Conservation (phyloP, 495 filamentous ascomycete genomes). For the Ramalina intermedia region DNA sequence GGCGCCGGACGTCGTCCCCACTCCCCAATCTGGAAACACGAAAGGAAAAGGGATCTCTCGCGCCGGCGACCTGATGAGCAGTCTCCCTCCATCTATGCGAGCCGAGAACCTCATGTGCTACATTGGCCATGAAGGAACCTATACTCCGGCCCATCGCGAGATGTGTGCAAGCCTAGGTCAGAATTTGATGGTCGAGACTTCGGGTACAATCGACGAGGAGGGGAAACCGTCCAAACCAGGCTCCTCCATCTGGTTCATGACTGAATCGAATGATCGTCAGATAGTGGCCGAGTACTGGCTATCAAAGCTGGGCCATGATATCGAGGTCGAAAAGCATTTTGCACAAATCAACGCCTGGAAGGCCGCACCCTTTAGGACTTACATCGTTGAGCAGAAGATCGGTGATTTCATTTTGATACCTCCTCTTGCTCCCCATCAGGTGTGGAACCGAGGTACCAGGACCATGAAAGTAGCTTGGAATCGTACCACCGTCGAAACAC, state of each 20-base stretch:
- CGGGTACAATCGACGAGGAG: conserved; percentile 39
- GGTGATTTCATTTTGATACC: conserved; percentile 93
- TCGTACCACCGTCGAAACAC: conserved; percentile 80
- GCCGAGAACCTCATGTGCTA: conserved; percentile 98
- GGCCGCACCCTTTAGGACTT: conserved; percentile 80
- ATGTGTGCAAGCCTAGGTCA: conserved; percentile 96
- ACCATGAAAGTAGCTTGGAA: conserved; percentile 99
- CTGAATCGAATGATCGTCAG: conserved; percentile 74
- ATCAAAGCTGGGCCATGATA: conserved; percentile 80
- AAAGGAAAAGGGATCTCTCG: conserved; percentile 38
- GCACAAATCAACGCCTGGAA: conserved; percentile 88
- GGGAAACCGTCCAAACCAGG: conserved; percentile 59
- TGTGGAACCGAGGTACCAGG: conserved; percentile 91
- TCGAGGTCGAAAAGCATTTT: conserved; percentile 93
- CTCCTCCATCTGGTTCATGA: conserved; percentile 97
- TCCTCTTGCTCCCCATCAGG: conserved; percentile 92
- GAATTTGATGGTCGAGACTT: conserved; percentile 94
- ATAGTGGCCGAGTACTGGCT: conserved; percentile 84
- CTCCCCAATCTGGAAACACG: conserved; percentile 14
- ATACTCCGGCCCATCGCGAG: conserved; percentile 88
- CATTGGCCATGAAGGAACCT: conserved; percentile 93
- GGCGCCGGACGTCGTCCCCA: conserved; percentile 18
- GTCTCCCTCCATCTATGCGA: conserved; percentile 67
- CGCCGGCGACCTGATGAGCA: conserved; percentile 87
- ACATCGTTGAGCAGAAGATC: conserved; percentile 80